A percentile compares a stretch with the other conserved stretches of the same genome.
Evolutionary conservation across 768 basidiomycete genomes (phyloP).

Genomic region (Paxillus involutus): DNA sequence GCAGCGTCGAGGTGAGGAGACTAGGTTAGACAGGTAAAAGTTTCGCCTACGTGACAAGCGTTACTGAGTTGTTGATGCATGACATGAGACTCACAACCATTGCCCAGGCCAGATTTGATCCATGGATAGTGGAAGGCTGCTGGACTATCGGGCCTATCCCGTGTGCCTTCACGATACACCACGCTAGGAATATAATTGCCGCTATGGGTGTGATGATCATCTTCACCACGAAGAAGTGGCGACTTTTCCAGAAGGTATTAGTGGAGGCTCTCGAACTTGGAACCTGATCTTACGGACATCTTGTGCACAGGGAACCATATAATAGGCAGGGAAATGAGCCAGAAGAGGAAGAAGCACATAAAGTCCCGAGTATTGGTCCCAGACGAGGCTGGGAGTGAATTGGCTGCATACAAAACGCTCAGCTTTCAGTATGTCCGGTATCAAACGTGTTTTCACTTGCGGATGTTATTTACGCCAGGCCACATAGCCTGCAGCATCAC

Average conservation of each 20-base stretch:
- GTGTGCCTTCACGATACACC: slow-evolving; percentile 75
- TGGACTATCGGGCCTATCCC: slow-evolving; percentile 76
- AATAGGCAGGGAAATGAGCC: slow-evolving; percentile 74
- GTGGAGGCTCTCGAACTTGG: neutral
- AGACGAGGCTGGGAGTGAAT: slow-evolving; percentile 69
- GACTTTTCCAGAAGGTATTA: slow-evolving; percentile 37
- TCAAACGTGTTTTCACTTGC: slow-evolving; percentile 36
- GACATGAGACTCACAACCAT: slow-evolving; percentile 74
- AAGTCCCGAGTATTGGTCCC: slow-evolving; percentile 77
- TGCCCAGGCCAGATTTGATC: slow-evolving; percentile 70
- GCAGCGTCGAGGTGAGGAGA: slow-evolving; percentile 14
- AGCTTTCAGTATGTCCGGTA: neutral
- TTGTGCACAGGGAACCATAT: slow-evolving; percentile 85
- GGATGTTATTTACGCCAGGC: slow-evolving; percentile 68
- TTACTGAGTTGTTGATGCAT: slow-evolving; percentile 80
- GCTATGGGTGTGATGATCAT: slow-evolving; percentile 70
- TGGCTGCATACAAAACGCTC: slow-evolving; percentile 40
- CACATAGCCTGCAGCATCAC: slow-evolving; percentile 77
- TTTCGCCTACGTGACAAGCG: slow-evolving; percentile 58
- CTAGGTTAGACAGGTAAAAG: slow-evolving; percentile 3
- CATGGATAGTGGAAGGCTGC: slow-evolving; percentile 61
- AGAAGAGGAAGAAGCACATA: slow-evolving; percentile 85
- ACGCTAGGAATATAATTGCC: slow-evolving; percentile 71
- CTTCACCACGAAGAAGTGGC: slow-evolving; percentile 80
- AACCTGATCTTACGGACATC: slow-evolving; percentile 47